Conservation (phyloP, 208 protist genomes). For the Crithidia bombi region DNA sequence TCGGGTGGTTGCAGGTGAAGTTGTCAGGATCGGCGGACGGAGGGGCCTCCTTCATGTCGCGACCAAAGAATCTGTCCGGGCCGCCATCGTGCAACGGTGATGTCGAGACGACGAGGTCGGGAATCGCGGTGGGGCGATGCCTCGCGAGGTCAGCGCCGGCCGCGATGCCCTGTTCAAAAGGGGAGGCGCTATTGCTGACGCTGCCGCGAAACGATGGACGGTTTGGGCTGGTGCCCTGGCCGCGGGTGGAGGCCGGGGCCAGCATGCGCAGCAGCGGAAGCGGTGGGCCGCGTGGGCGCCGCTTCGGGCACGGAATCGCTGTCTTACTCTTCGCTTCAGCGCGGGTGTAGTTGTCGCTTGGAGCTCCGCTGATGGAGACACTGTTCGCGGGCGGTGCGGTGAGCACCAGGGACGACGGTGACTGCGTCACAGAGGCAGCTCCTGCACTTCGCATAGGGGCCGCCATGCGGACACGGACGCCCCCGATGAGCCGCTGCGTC, state of each 20-base stretch:
- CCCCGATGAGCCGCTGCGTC: conserved; percentile 1
- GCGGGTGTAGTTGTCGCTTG: conserved; percentile 23
- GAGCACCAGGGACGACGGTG: not conserved
- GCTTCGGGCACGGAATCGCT: conserved; percentile 33
- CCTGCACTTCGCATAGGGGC: conserved; percentile 2
- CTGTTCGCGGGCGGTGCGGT: not conserved
- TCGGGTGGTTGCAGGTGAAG: not conserved
- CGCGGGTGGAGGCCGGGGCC: conserved; percentile 3
- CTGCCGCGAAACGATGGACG: conserved; percentile 12
- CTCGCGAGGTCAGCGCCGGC: no score
- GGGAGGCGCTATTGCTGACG: not conserved
- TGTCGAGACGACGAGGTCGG: not conserved
- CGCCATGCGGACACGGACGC: conserved; percentile 18
- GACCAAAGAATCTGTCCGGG: not conserved
- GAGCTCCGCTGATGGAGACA: not conserved
- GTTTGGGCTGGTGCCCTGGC: not conserved
- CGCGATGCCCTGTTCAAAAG: no score
- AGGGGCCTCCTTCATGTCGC: no score
- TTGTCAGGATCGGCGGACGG: not conserved
- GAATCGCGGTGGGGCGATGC: not conserved
- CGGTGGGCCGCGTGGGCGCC: conserved; percentile 38
- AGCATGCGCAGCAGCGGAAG: conserved; percentile 41
- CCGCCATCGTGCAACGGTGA: not conserved
- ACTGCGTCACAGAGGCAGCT: not conserved
- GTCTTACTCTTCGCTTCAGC: conserved; percentile 29